Percentiles rank a stretch among this genome's conserved stretches.
Conservation (phyloP, 2,329 filamentous ascomycete species). For the Alternaria triticimaculans region DNA sequence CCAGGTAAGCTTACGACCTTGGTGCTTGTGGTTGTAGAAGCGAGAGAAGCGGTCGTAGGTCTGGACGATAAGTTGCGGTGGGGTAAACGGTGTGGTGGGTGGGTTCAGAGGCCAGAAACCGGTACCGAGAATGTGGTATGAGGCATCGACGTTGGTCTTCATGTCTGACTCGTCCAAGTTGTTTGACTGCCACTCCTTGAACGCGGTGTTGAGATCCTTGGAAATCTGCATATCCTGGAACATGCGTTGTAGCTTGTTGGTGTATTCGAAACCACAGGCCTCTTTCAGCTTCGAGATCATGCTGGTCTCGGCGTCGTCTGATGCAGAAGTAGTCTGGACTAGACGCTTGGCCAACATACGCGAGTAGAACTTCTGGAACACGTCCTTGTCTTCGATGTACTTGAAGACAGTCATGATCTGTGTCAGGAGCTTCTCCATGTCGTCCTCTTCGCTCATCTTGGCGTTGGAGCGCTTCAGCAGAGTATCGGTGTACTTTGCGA, state of each 20-base stretch:
- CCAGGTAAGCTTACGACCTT: slow-evolving; percentile 95
- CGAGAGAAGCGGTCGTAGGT: slow-evolving; percentile 88
- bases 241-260: slow-evolving; percentile 99
- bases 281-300: slow-evolving; percentile 99
- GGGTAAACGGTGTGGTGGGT: slow-evolving; percentile 85
- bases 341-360: slow-evolving; percentile 94
- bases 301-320: slow-evolving; percentile 95
- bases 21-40: slow-evolving; percentile 97
- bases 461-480: slow-evolving; percentile 85
- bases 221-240: slow-evolving; percentile 99
- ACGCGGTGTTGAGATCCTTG: slow-evolving; percentile 91
- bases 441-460: slow-evolving; percentile 90
- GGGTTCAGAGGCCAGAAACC: slow-evolving; percentile 95
- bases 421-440: slow-evolving; percentile 84
- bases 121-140: slow-evolving; percentile 92
- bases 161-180: slow-evolving; percentile 68
- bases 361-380: slow-evolving; percentile 99
- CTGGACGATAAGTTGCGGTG: slow-evolving; percentile 81
- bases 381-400: slow-evolving; percentile 99
- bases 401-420: slow-evolving; percentile 99
- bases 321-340: slow-evolving; percentile 93
- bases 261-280: slow-evolving; percentile 98
- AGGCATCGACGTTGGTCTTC: slow-evolving; percentile 79
- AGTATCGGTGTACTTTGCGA: slow-evolving; percentile 95
- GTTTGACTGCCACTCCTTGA: slow-evolving; percentile 76